Evolutionary conservation across 2,329 filamentous ascomycete genomes (phyloP), one percentile per base, ranked within the genome.

Genomic region (Colletotrichum sansevieriae): DNA sequence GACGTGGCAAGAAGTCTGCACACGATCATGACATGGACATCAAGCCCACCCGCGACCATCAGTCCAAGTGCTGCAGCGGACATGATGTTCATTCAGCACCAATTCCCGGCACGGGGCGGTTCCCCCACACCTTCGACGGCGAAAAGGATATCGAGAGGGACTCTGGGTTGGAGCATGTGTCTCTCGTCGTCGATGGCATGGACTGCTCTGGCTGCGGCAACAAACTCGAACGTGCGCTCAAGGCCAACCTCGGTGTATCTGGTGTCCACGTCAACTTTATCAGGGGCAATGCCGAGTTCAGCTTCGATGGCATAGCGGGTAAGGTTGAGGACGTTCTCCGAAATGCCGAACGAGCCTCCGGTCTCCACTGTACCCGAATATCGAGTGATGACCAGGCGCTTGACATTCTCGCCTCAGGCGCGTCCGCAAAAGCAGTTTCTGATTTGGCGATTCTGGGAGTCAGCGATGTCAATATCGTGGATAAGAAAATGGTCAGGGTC

Each of bases 201-300:
- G 77, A 76, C 3, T 81, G 79, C 44, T 77, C 79, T 1, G 76
- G 76, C 11, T 81, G 79, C 39, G 78, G 72, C 4, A 77, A 78
- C 64, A 81, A 80, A 59, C 62, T 81, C 41, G 70, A 74, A 54
- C 75, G 75, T 1, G 72, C 74, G 2, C 75, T 81, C 35, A 66
- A 66, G 0, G 70, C 65, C 3, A 72, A 73, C 3, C n/a, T 70
- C 3, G 78, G 78, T 3, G 76, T 80, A 0, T 77, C 76, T 2
- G 71, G 74, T 3, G 75, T 76, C 2, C 75, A 73, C 0, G 78
- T 81, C 68, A 80, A 80, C 65, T 81, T 81, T 43, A 77, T 81
- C 70, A 77, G 78, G 73, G 78, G 78, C 4, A 76, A 73, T 7
- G 80, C 75, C 46, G 78, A 81, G 20, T 77, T 81, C 54, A 70